Conservation (phyloP, 176 grass and related monocot genomes). For the Carex parvula region DNA sequence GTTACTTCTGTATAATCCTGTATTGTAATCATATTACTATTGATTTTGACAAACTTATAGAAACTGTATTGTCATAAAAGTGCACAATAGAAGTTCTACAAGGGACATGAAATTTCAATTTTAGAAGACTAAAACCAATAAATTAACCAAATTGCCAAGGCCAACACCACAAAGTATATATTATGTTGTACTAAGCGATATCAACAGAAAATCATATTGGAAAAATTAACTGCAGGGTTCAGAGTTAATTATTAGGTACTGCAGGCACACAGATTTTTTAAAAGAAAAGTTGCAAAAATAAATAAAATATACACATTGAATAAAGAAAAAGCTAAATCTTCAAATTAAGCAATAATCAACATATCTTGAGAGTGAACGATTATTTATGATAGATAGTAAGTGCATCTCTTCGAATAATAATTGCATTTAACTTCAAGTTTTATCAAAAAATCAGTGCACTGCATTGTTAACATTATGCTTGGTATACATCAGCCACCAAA, state of each 20-base stretch:
- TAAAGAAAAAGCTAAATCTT: not conserved
- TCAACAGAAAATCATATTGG: not conserved
- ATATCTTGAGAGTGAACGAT: not conserved
- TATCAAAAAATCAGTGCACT: not conserved
- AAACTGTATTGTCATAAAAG: not conserved
- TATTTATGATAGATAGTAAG: not conserved
- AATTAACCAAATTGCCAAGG: not conserved
- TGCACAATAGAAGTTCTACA: not conserved
- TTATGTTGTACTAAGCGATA: not conserved
- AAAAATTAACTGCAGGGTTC: not conserved
- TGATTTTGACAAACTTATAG: slow-evolving; percentile 6
- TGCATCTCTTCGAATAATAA: not conserved
- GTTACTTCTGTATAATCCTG: slow-evolving; percentile 84
- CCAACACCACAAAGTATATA: not conserved
- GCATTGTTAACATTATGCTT: not conserved
- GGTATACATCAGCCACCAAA: not conserved
- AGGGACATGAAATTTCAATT: not conserved
- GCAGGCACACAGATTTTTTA: not conserved
- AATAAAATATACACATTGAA: not conserved
- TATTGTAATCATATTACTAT: slow-evolving; percentile 27
- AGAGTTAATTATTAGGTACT: not conserved
- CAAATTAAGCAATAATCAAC: not conserved
- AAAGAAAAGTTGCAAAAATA: not conserved
- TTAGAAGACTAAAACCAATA: not conserved
- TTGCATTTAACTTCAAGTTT: not conserved